Base-by-base conservation (phyloP, 495 filamentous ascomycete genomes). In the Clohesyomyces aquaticus region DNA sequence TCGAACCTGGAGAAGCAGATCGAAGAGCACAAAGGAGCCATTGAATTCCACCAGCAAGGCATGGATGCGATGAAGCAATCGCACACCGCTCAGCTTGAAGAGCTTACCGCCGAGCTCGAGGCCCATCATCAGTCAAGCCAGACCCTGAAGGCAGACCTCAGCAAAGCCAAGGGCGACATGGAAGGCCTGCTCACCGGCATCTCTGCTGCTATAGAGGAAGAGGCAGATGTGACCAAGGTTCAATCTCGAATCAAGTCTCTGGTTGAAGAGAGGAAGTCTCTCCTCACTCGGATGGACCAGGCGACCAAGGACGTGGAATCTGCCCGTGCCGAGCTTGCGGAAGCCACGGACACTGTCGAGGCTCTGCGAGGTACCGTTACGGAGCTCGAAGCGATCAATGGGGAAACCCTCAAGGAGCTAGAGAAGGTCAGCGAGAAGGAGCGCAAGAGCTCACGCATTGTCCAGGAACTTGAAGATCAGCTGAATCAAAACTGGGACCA, bases 391-490 rank as follows among this genome's bases (percentile, higher is more conserved):
- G 56, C 48, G 41, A 72, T 76, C 64, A 77, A 77, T 59, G 65
- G 71, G 14, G 73, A 76, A 43, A 67, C 71, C 0, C 4, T 77
- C 3, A 66, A 66, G 46, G 80, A 88, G 38, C 75, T 90, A 45
- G 81, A 85, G 55, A 81, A 79, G 60, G 76, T 87, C 52, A 78
- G 71, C 12, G 77, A 80, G 42, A 84, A 87, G 73, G 88, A 89
- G 75, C 76, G 91, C 77, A 95, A 94, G 79, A 93, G 93, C 74
- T 89, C 89, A 16, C 86, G 89, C 46, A 79, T 99, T 9, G 89
- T 98, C 8, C 91, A 97, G 71, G 94, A 98, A 76, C 86, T 99
- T 18, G 94, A 99, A 74, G 92, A 99, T 63, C 93, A 99, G 70
- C 85, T 99, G n/a, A 88, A 90, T 63, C 91, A 81, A 72, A 96